Evolutionary conservation across 176 grass and related monocot genomes (phyloP), one percentile per base, ranked within the genome.

Genomic region (Cymbopogon citratus): DNA sequence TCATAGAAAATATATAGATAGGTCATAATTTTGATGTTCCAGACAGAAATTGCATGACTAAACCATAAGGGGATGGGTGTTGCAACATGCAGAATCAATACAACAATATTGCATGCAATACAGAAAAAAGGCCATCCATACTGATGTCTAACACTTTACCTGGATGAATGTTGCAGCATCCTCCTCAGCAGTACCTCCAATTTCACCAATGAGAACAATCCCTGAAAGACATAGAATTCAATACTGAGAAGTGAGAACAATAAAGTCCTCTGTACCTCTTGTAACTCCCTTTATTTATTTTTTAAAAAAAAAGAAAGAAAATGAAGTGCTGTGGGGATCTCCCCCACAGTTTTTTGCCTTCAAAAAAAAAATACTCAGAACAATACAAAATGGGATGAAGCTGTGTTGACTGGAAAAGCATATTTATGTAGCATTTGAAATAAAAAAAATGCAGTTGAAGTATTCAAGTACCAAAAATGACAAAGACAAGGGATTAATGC

Each of bases 141-240:
- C 38, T 80, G 70, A 44, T 18, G 15, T 1, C 57, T 13, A 28
- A 66, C 25, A 85, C 51, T 84, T 77, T 83, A 99, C 97, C 87
- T 67, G 81, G 74, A 99, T 99, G 82, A 99, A 93, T 45, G 93
- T 87, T 84, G 97, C 97, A 82, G 93, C 97, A 89, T 99, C 97
- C 80, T 99, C 97, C 81, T 99, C 97, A n/a, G 97, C 97, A 28
- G 91, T 99, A 87, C 97, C 93, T 67, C 97, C 97, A 87, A 99
- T 96, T 92, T 99, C 97, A 46, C 97, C 97, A 68, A 99, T 99
- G 24, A 99, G 87, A 87, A 96, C 77, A 87, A 99, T 93, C 51
- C 96, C 96, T 99, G 59, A 25, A 84, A 77, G 27, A 54, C 23
- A 76, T 49, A 73, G 12, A 62, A 68, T 29, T 75, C 18, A 63